Conservation (phyloP, 352 stramenopile species). For the Phytophthora hibernalis region DNA sequence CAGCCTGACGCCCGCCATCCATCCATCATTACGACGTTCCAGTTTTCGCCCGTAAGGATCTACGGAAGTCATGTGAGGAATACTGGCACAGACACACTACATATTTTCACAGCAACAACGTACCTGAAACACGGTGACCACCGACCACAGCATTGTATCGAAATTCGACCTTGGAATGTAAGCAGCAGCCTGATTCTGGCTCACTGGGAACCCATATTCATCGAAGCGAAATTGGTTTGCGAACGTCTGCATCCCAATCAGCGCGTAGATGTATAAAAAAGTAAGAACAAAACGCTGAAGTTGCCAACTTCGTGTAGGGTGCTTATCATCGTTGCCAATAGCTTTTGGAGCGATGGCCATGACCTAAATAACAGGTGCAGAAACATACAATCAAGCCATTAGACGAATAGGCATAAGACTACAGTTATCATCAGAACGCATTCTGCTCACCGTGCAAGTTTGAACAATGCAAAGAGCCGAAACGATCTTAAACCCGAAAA, state of each 20-base stretch:
- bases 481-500: slow-evolving; percentile 89
- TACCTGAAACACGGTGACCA: slow-evolving; percentile 78
- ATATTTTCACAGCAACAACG: neutral
- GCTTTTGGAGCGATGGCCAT: slow-evolving; percentile 92
- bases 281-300: slow-evolving; percentile 91
- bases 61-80: slow-evolving; percentile 32
- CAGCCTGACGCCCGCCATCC: slow-evolving; percentile 75
- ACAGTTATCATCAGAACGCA: neutral
- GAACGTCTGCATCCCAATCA: slow-evolving; percentile 94
- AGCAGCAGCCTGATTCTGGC: slow-evolving; percentile 31
- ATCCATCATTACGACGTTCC: slow-evolving; percentile 93
- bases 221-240: slow-evolving; percentile 93
- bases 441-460: slow-evolving; percentile 72
- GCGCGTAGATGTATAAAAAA: slow-evolving; percentile 95
- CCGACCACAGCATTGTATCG: slow-evolving; percentile 72
- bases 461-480: slow-evolving; percentile 90
- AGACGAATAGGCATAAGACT: neutral
- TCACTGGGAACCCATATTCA: slow-evolving; percentile 53
- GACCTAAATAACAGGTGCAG: slow-evolving; percentile 39
- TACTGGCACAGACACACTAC: neutral
- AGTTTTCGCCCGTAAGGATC: slow-evolving; percentile 93
- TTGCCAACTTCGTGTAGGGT: slow-evolving; percentile 92
- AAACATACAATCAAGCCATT: neutral
- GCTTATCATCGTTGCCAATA: slow-evolving; percentile 91
- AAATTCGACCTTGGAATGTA: slow-evolving; percentile 72